Evolutionary conservation across 345 rosid species (phyloP).

Genomic region (Syzygium aqueum): DNA sequence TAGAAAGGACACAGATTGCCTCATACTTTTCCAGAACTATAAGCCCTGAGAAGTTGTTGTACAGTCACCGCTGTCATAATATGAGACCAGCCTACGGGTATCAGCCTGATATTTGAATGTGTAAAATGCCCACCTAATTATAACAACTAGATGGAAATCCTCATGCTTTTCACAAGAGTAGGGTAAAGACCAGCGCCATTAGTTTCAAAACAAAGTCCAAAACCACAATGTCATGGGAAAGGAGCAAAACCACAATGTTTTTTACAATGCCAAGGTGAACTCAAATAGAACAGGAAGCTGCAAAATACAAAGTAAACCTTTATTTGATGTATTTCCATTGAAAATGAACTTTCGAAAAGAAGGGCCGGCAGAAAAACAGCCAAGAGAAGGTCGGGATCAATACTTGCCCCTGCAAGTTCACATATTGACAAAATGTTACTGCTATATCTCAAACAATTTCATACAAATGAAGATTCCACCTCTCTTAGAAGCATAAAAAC

Average conservation of each 20-base stretch:
- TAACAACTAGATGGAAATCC: background rate
- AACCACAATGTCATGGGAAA: background rate
- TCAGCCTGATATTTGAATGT: background rate
- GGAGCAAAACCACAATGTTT: background rate
- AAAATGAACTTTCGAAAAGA: constrained; percentile 90
- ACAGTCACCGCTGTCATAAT: background rate
- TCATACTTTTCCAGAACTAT: background rate
- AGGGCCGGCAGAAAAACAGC: constrained; percentile 98
- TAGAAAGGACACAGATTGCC: background rate
- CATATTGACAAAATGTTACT: background rate
- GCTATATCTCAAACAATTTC: background rate
- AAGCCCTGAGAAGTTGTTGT: background rate
- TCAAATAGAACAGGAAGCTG: background rate
- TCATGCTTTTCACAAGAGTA: background rate
- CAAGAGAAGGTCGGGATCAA: constrained; percentile 77
- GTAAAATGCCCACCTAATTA: background rate
- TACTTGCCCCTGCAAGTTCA: constrained; percentile 56
- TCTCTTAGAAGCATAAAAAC: background rate
- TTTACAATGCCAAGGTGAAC: background rate
- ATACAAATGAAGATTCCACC: background rate
- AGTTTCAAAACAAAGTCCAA: background rate
- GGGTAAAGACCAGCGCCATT: background rate
- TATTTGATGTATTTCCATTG: constrained; percentile 93
- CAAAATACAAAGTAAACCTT: constrained; percentile 40
- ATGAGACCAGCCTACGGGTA: background rate